These are phyloP conservation scores for Mycena polygramma DNA, from an alignment of 768 basidiomycete species.

Conservation along the genomic window DNA sequence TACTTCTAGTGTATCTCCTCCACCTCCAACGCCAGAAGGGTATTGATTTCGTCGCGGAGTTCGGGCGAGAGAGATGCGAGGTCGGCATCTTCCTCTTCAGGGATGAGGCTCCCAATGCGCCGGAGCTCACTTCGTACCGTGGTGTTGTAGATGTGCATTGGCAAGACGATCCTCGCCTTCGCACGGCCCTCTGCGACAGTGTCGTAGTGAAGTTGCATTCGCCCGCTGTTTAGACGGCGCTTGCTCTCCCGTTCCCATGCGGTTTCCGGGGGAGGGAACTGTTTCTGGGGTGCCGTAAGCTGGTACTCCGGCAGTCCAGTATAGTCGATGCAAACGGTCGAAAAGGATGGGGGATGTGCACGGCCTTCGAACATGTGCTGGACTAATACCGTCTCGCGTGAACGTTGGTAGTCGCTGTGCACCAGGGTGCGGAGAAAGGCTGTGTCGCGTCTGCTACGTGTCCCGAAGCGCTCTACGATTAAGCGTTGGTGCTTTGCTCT, in stretches of 20 bases:
- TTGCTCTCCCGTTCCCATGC: constrained; percentile 12
- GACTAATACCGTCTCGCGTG: constrained; percentile 15
- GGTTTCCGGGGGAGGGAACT: constrained; percentile 1
- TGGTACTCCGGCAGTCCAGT: constrained; percentile 5
- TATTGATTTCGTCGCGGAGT: constrained; percentile 18
- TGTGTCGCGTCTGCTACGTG: constrained; percentile 15
- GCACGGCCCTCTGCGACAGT: constrained; percentile 1
- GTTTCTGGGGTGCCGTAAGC: constrained; percentile 14
- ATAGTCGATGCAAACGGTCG: constrained; percentile 18
- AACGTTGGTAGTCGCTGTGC: constrained; percentile 17
- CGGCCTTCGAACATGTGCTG: constrained; percentile 26
- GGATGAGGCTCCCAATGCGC: constrained; percentile 2
- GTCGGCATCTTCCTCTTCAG: not conserved
- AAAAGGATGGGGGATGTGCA: constrained; percentile 10
- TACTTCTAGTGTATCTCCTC: constrained; percentile 11
- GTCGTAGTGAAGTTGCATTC: constrained; percentile 11
- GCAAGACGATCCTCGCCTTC: constrained; percentile 11
- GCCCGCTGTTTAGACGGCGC: constrained; percentile 3
- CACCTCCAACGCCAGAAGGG: constrained; percentile 16
- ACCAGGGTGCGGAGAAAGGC: constrained; percentile 12
- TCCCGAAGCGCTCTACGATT: constrained; percentile 1
- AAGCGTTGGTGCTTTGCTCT: constrained; percentile 3
- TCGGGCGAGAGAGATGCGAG: constrained; percentile 5
- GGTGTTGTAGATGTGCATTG: constrained; percentile 12
- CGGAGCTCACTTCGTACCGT: constrained; percentile 17